These are phyloP conservation scores for Solanum gandarillasii DNA, from an alignment of 257 asterid species.

Conservation along the genomic window DNA sequence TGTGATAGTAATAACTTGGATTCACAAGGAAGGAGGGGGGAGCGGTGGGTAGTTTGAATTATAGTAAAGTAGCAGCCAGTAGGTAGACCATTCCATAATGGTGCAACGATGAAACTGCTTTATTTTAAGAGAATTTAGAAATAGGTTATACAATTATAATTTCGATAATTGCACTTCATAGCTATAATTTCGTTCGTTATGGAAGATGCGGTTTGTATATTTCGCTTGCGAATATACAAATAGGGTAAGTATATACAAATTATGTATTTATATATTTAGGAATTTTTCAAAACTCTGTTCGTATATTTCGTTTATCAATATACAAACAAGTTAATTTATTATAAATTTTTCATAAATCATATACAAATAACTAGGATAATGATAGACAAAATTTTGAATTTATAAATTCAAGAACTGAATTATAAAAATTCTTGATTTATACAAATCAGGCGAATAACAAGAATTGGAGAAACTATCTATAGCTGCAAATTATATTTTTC, in stretches of 20 bases:
- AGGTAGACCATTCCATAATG: neutral
- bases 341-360: neutral
- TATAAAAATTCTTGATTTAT: no score
- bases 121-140: no score
- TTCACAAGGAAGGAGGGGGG: neutral
- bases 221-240: neutral
- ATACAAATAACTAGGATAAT: rapidly evolving
- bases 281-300: rapidly evolving
- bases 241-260: no score
- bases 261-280: no score
- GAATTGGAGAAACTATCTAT: no score
- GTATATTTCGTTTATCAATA: neutral
- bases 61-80: neutral
- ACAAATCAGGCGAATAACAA: rapidly evolving
- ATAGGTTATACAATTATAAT: rapidly evolving
- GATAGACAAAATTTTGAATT: no score
- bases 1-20: neutral
- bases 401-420: rapidly evolving
- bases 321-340: no score
- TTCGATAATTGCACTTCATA: rapidly evolving
- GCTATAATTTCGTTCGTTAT: rapidly evolving
- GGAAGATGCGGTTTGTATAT: rapidly evolving
- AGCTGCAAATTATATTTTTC: neutral
- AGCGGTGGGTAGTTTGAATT: neutral
- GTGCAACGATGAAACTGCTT: no score